Evolutionary conservation across 106 monocot species (phyloP).

Genomic region (Vanilla planifolia): DNA sequence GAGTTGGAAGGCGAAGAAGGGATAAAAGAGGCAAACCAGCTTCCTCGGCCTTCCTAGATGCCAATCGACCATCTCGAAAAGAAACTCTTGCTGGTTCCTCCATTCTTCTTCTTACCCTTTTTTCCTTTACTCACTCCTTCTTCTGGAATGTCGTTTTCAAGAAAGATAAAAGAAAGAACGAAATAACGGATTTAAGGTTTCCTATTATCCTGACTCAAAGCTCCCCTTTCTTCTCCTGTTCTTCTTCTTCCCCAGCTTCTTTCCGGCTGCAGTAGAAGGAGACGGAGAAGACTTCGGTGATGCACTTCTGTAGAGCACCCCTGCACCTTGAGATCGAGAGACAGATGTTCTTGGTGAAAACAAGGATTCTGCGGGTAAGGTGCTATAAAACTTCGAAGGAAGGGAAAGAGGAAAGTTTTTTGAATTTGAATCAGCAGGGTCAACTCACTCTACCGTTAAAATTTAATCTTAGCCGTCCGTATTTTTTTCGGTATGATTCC

Average conservation of each 20-base stretch:
- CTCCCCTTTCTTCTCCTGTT: not conserved
- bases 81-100: conserved; percentile 45
- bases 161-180: too few species aligned
- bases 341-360: not conserved
- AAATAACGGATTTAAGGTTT: too few species aligned
- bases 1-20: not conserved
- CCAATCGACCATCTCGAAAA: conserved; percentile 46
- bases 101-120: conserved; percentile 7
- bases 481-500: too few species aligned
- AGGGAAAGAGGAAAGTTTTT: conserved; percentile 4
- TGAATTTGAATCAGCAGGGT: conserved; percentile 44
- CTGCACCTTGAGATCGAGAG: not conserved
- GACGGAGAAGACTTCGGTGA: conserved; percentile 2
- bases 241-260: conserved; percentile 4
- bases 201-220: too few species aligned
- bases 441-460: conserved; percentile 13
- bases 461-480: conserved; percentile 18
- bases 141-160: not conserved
- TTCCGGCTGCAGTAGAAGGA: not conserved
- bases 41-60: conserved; percentile 64
- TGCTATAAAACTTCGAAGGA: conserved; percentile 10
- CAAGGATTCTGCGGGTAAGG: not conserved
- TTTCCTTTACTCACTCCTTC: not conserved
- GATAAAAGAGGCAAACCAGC: conserved; percentile 25
- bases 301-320: not conserved